Evolutionary conservation across 1,139 yeast genomes (phyloP), one percentile per base, ranked within the genome.

Genomic region (Zygosaccharomyces pseudobailii): DNA sequence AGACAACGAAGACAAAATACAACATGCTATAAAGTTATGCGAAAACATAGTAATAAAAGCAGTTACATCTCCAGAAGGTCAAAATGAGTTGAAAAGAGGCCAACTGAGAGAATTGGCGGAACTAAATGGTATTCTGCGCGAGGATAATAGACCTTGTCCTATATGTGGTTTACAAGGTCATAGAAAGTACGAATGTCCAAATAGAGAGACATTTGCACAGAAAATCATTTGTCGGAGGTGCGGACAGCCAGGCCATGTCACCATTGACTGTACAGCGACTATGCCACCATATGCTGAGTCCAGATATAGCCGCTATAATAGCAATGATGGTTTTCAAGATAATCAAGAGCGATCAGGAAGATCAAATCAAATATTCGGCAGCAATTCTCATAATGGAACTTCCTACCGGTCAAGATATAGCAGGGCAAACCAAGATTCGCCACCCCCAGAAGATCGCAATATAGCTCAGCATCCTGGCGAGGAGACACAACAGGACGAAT

Each of bases 71-170:
- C 98, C 98, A 1, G 92, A 84, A 55, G 96, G 96, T 1, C 95
- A 88, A 63, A 92, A 92, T 67, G 96, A 88, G 54, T 74, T 87
- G 66, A 94, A 94, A 63, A 74, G 97, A 48, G 89, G 86, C 40
- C 99, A 94, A 65, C 74, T 94, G 54, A 75, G 96, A 53, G 96
- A 92, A 60, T 74, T 94, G 58, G 99, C 99, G 0, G 84, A 87
- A 13, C 74, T 92, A 50, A 94, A 92, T 70, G 99, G 99, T 68
- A 94, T 98, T 0, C 73, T 89, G 42, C 76, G 97, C 47, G 96
- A 87, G 59, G 83, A 89, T 71, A 70, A 82, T 65, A 71, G 84
- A 65, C 73, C 87, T 58, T 72, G 96, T 71, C 69, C 70, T 52
- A 62, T 63, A 17, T 71, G 75, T 65, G 87, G 87, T 10, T 73